Evolutionary conservation across 768 basidiomycete species (phyloP).

Genomic region (Suillus bovinus): DNA sequence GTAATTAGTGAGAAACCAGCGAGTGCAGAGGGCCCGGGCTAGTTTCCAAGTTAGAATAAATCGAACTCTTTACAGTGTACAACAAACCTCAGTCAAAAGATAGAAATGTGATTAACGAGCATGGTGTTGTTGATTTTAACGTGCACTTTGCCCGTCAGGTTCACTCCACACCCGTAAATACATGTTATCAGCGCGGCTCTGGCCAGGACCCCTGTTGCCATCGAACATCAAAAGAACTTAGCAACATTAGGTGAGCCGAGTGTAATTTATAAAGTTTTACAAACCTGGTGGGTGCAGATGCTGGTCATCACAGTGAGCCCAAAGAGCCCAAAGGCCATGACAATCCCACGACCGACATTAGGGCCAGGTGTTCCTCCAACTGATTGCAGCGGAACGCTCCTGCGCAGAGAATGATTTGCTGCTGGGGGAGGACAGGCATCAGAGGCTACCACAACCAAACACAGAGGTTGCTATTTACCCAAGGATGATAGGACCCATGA

Average conservation of each 20-base stretch:
- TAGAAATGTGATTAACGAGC: constrained; percentile 61
- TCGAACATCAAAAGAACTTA: constrained; percentile 74
- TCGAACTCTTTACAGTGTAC: not conserved
- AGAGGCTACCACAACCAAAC: not conserved
- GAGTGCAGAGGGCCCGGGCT: constrained; percentile 71
- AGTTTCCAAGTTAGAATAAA: not conserved
- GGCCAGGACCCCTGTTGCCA: constrained; percentile 63
- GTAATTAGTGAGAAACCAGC: constrained; percentile 71
- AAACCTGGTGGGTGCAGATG: constrained; percentile 62
- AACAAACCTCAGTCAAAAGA: constrained; percentile 52
- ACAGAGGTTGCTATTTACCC: constrained; percentile 33
- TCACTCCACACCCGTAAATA: constrained; percentile 69
- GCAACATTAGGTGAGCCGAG: not conserved
- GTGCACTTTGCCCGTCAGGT: constrained; percentile 65
- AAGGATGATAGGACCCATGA: constrained; percentile 64
- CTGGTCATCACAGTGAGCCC: constrained; percentile 49
- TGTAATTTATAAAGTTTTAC: not conserved
- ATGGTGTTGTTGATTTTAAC: constrained; percentile 60
- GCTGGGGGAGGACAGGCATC: not conserved
- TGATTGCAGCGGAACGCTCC: constrained; percentile 41
- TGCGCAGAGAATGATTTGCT: constrained; percentile 62
- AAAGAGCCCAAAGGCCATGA: constrained; percentile 57
- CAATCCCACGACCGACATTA: constrained; percentile 56
- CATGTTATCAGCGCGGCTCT: constrained; percentile 67
- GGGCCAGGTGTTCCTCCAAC: constrained; percentile 35